Evolutionary conservation across 108 stramenopile species (phyloP), one percentile per base, ranked within the genome.

Genomic region (Skeletonema costatum): DNA sequence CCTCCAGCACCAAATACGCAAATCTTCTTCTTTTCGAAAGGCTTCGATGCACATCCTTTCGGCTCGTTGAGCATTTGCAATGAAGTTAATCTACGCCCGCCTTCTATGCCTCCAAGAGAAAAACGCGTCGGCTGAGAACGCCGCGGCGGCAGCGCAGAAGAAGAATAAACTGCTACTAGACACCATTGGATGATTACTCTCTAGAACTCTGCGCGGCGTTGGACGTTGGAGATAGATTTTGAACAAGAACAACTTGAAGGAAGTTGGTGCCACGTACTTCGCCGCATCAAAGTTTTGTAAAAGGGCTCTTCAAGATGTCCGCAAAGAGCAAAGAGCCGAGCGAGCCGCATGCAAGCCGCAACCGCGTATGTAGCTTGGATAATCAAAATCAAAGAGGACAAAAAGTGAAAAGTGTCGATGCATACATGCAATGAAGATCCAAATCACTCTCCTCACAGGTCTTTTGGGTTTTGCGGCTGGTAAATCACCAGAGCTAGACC

Each of bases 1-100:
- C 93, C 93, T 32, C 93, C 93, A 5, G 84, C 81, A 11, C 93
- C 93, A 71, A 94, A 85, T 5, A 94, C 88, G 6, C 85, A 89
- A 44, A 94, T 80, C 73, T 89, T 88, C 66, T 92, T 84, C 66
- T 89, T 91, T 7, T 86, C 87, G 30, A 80, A 84, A 1, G 90
- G 90, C 39, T 71, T 81, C 1, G 90, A 86, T n/a, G 87, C 90
- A 38, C 83, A 87, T 66, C 90, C 90, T 65, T 77, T 74, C 29
- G 76, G 66, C 38, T 68, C 44, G 75, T 80, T 60, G 50, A 48
- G 53, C 51, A 80, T 75, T 32, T 73, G 53, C 25, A 31, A 74
- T 29, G 73, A 64, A 53, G 51, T 53, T 21, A 5, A 21, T 53
- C 51, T 19, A 9, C 21, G 21, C 21, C 51, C 51, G 13, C 17